Base-by-base conservation (phyloP, 768 basidiomycete species). In the Pisolithus microcarpus region DNA sequence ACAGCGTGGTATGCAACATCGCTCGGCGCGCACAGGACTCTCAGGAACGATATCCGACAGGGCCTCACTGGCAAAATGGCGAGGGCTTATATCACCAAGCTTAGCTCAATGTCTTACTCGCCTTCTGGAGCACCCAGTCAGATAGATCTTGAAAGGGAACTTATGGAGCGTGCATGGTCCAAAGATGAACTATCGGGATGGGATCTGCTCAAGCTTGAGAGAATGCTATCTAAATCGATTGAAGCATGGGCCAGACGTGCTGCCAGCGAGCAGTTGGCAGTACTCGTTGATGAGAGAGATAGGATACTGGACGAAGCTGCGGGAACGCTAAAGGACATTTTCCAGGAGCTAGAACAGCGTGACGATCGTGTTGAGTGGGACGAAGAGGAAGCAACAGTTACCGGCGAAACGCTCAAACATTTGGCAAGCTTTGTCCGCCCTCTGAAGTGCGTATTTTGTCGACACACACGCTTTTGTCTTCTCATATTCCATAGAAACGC, bases 131-230 rank as follows among this genome's bases (percentile, higher is more conserved):
- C 76, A 1, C 80, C 82, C 0, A 74, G 74, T 0, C 73, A 79
- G 39, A 71, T 85, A 60, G 79, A 80, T 48, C 64, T 88, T 8
- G 82, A 81, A 51, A 70, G 70, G 39, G 82, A 82, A 16, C 63
- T 87, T 52, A 77, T 87, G 76, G 84, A 87, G 57, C 75, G 77
- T 2, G 85, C 84, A 0, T 88, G 84, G 85, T 75, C 83, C 1
- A 82, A 80, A 58, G 79, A 85, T 39, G 84, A 86, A 21, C 65
- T 72, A 26, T 77, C 76, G 30, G 80, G 80, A 3, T 88, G 87
- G 81, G 85, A 86, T 48, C 75, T 84, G 11, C 73, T 73, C 4
- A 70, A 77, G 24, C 70, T 87, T 10, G 81, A 82, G 1, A 72
- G 71, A 40, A 67, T 77, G 42, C 60, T 88, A 16, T 73, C 75